Percentiles rank a stretch among this genome's conserved stretches.
Evolutionary conservation across 768 basidiomycete genomes (phyloP).

Genomic region (Serendipita sp.): DNA sequence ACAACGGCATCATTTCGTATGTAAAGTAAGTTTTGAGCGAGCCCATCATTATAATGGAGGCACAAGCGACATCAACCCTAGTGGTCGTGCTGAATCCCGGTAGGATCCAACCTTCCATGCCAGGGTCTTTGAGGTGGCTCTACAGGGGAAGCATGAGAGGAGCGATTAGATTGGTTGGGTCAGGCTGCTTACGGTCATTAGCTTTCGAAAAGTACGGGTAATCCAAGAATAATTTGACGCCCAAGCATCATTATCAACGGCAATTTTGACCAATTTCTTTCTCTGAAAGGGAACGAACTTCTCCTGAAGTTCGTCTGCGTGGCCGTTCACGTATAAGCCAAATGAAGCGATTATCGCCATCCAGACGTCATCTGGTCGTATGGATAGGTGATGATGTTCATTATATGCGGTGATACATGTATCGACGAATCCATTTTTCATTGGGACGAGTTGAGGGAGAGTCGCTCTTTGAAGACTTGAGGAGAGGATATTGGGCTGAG

Average conservation of each 20-base stretch:
- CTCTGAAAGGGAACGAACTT: slow-evolving; percentile 23
- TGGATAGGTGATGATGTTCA: slow-evolving; percentile 22
- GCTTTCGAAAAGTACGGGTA: slow-evolving; percentile 12
- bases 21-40: slow-evolving; percentile 4
- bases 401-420: slow-evolving; percentile 22
- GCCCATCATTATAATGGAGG: slow-evolving; percentile 6
- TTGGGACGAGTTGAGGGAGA: neutral
- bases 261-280: slow-evolving; percentile 19
- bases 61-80: neutral
- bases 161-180: neutral
- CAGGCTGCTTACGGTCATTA: neutral
- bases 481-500: neutral
- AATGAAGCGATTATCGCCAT: slow-evolving; percentile 25
- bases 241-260: slow-evolving; percentile 11
- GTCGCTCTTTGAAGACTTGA: neutral
- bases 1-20: neutral
- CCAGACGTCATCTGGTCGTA: slow-evolving; percentile 38
- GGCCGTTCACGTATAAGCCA: slow-evolving; percentile 18
- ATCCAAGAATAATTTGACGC: slow-evolving; percentile 19
- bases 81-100: slow-evolving; percentile 3
- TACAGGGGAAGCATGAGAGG: neutral
- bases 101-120: neutral
- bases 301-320: slow-evolving; percentile 19
- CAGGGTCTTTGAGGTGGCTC: neutral
- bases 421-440: slow-evolving; percentile 20